phyloP scores from a whole-genome alignment of 805 yeast species.

The Candida maltosa region DNA sequence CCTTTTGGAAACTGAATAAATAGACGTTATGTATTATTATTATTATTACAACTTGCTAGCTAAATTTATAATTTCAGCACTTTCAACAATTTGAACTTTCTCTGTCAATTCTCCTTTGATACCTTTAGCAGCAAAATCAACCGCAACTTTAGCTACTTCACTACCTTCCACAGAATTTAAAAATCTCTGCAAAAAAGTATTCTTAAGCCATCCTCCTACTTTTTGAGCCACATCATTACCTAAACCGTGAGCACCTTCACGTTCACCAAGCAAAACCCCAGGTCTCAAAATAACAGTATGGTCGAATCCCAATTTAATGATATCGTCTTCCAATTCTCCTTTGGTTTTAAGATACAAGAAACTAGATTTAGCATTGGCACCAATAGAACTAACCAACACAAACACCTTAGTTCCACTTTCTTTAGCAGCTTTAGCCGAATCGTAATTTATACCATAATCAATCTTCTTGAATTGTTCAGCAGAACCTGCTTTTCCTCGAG shows the following conservation, averaged over 20 bases:
- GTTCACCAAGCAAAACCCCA: constrained; percentile 66
- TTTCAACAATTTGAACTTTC: constrained; percentile 18
- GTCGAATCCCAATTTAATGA: constrained; percentile 62
- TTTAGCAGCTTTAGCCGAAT: constrained; percentile 71
- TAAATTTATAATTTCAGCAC: constrained; percentile 16
- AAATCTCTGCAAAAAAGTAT: constrained; percentile 10
- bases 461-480: constrained; percentile 65
- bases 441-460: constrained; percentile 71
- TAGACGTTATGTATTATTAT: neutral
- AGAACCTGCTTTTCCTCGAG: constrained; percentile 69
- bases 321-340: constrained; percentile 72
- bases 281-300: constrained; percentile 75
- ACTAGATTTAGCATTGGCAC: constrained; percentile 58
- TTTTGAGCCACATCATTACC: constrained; percentile 26
- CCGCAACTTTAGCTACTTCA: constrained; percentile 62
- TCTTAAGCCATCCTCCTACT: constrained; percentile 22
- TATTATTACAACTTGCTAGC: constrained; percentile 10
- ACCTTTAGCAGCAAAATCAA: constrained; percentile 31
- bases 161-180: constrained; percentile 54
- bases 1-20: too few relatives aligned
- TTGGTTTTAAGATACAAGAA: constrained; percentile 65
- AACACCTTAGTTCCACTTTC: constrained; percentile 64
- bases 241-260: constrained; percentile 43
- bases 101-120: constrained; percentile 12
- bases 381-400: constrained; percentile 62